Evolutionary conservation across 208 protist genomes (phyloP).

Genomic region (Acanthamoeba healyi): DNA sequence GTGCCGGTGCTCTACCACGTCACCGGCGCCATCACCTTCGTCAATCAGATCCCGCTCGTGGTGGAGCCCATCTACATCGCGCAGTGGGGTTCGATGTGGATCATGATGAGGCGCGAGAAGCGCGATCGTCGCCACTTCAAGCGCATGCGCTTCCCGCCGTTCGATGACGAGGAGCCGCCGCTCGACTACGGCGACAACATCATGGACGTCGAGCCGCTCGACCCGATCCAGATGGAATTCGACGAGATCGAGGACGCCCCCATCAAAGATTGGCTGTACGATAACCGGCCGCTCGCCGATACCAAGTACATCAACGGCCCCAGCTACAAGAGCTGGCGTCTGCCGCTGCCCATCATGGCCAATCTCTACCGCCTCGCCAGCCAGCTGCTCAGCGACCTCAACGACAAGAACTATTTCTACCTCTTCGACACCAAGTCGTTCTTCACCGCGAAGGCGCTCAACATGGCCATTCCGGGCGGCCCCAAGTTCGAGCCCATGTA

Average conservation of each 20-base stretch:
- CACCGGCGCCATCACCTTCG: slow-evolving; percentile 99
- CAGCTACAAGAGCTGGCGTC: slow-evolving; percentile 97
- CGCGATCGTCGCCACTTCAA: slow-evolving; percentile 97
- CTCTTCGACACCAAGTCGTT: slow-evolving; percentile 99
- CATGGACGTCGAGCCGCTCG: slow-evolving; percentile 97
- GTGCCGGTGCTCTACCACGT: slow-evolving; percentile 98
- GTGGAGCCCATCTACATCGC: slow-evolving; percentile 99
- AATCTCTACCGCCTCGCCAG: slow-evolving; percentile 95
- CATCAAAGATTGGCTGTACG: slow-evolving; percentile 99
- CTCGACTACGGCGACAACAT: slow-evolving; percentile 99
- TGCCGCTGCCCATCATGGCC: slow-evolving; percentile 97
- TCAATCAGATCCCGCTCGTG: slow-evolving; percentile 99
- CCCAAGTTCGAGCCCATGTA: slow-evolving; percentile 99
- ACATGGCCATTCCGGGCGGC: slow-evolving; percentile 99
- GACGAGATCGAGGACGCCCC: slow-evolving; percentile 98
- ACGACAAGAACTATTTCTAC: slow-evolving; percentile 99
- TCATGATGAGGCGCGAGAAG: slow-evolving; percentile 99
- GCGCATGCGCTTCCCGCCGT: slow-evolving; percentile 99
- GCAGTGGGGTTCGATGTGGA: slow-evolving; percentile 99
- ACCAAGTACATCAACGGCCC: slow-evolving; percentile 94
- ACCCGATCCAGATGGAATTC: slow-evolving; percentile 97
- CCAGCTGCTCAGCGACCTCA: slow-evolving; percentile 94
- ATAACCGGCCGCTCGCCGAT: slow-evolving; percentile 95
- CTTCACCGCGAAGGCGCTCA: slow-evolving; percentile 99
- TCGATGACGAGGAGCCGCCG: slow-evolving; percentile 99